A percentile compares a stretch with the other conserved stretches of the same genome.
Conservation (phyloP, 2,329 filamentous ascomycete genomes). For the Colletotrichum lentis region DNA sequence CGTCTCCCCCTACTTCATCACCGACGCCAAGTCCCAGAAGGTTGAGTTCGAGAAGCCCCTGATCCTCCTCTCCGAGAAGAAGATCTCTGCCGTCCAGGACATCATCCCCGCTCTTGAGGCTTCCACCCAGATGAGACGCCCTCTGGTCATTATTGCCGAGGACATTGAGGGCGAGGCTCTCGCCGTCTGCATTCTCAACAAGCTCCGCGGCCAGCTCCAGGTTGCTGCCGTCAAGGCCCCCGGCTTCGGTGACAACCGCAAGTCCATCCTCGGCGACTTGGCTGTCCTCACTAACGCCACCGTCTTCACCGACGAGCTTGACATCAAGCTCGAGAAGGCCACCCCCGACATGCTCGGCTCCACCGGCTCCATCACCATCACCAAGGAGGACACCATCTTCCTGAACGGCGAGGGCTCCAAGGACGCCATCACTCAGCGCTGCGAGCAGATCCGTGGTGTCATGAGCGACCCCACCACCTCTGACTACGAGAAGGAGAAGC, state of each 20-base stretch:
- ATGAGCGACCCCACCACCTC: slow-evolving; percentile 93
- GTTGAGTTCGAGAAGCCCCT: slow-evolving; percentile 99
- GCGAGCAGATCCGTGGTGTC: slow-evolving; percentile 98
- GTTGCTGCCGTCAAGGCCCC: slow-evolving; percentile 98
- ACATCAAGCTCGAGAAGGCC: slow-evolving; percentile 98
- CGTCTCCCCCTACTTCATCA: slow-evolving; percentile 99
- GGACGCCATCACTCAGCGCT: slow-evolving; percentile 91
- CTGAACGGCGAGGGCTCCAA: slow-evolving; percentile 97
- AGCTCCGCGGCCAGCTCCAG: slow-evolving; percentile 98
- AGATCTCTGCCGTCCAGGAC: slow-evolving; percentile 99
- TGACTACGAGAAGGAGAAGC: slow-evolving; percentile 99
- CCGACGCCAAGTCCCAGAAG: slow-evolving; percentile 97
- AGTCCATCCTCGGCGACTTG: slow-evolving; percentile 97
- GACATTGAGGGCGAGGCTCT: slow-evolving; percentile 99
- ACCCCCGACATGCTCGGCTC: slow-evolving; percentile 95
- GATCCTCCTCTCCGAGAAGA: slow-evolving; percentile 99
- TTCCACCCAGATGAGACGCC: slow-evolving; percentile 92
- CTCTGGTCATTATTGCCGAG: slow-evolving; percentile 97
- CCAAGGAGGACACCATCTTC: slow-evolving; percentile 99
- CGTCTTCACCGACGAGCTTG: slow-evolving; percentile 98
- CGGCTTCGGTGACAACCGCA: slow-evolving; percentile 99
- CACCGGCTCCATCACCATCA: slow-evolving; percentile 98
- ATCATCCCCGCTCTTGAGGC: slow-evolving; percentile 98
- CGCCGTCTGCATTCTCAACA: slow-evolving; percentile 99
- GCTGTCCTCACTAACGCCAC: slow-evolving; percentile 95